Evolutionary conservation across 2,329 filamentous ascomycete genomes (phyloP).

Genomic region (Dactylonectria estremocensis): DNA sequence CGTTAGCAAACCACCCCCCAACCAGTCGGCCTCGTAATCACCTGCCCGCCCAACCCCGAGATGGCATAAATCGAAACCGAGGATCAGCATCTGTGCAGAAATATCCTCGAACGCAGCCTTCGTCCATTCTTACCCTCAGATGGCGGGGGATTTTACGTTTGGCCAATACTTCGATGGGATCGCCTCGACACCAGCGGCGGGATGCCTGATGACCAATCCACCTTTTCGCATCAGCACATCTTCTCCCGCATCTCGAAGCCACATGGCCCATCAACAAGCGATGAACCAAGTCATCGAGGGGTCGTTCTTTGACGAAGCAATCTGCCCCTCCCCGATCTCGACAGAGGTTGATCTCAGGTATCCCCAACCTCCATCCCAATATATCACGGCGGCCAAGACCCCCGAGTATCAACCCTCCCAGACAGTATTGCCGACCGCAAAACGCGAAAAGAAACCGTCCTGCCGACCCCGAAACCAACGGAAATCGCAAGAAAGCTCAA

Average conservation of each 20-base stretch:
- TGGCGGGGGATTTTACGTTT: slow-evolving; percentile 16
- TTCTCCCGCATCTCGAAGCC: slow-evolving; percentile 39
- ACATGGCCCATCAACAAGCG: slow-evolving; percentile 36
- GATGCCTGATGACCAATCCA: slow-evolving; percentile 40
- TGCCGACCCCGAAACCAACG: slow-evolving; percentile 29
- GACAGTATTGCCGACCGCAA: slow-evolving; percentile 27
- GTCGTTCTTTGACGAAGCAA: slow-evolving; percentile 49
- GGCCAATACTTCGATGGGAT: slow-evolving; percentile 20
- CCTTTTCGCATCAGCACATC: slow-evolving; percentile 41
- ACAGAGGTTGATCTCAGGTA: slow-evolving; percentile 39
- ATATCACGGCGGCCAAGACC: slow-evolving; percentile 20
- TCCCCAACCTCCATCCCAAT: slow-evolving; percentile 33
- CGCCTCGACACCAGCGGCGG: slow-evolving; percentile 26
- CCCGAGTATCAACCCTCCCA: slow-evolving; percentile 19
- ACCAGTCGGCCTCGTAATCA: not conserved
- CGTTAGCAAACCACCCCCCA: not conserved
- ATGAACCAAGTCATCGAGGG: slow-evolving; percentile 38
- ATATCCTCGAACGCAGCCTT: slow-evolving; percentile 26
- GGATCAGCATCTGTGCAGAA: not conserved
- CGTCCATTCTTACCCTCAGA: slow-evolving; percentile 7
- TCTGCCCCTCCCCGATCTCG: slow-evolving; percentile 40
- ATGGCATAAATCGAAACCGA: not conserved
- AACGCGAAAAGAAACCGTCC: slow-evolving; percentile 31
- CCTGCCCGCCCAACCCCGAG: not conserved
- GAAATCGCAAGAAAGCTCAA: slow-evolving; percentile 31